Evolutionary conservation across 2,329 filamentous ascomycete species (phyloP), one percentile per base, ranked within the genome.

Genomic region (Cladosporium sp.): DNA sequence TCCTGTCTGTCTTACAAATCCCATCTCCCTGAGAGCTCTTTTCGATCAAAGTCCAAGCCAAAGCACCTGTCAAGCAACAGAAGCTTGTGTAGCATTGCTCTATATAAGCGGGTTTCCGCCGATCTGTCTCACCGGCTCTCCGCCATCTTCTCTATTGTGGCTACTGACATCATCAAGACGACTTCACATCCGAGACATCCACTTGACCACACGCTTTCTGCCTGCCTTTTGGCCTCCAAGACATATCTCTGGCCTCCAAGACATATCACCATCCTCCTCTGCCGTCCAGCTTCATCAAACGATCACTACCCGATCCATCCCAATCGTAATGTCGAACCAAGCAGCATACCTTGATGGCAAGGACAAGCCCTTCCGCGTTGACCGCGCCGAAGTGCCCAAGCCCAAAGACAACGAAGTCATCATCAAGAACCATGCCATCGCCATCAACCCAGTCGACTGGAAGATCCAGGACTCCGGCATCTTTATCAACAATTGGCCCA

Each of bases 401-500:
- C 72, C 78, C 26, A 73, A 68, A 10, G 63, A 72, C 28, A 69
- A 74, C 40, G 73, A 79, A 44, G 63, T 79, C 58, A 67, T 79
- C 12, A 69, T 80, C 63, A 74, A 73, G 64, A 76, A 76, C 70
- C 68, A 73, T 58, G 76, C 77, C 11, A 55, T 77, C 12, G 77
- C 78, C 12, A 74, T 79, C 65, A 79, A 79, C 65, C 78, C 78
- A 1, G 75, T 77, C 1, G 78, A 79, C 68, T 66, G 75, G 73
- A 78, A 77, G 65, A 74, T 77, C 33, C 75, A 76, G 63, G 74
- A 77, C 64, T 67, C 64, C 49, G 75, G 73, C 29, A 31, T 73
- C 14, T 75, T 77, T 63, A 65, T 78, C 62, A 58, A 77, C 49
- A 69, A 70, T 0, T 80, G 72, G 66, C 78, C 78, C 5, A 71